Evolutionary conservation across 306 rosid species (phyloP).

Genomic region (Citrullus amarus): DNA sequence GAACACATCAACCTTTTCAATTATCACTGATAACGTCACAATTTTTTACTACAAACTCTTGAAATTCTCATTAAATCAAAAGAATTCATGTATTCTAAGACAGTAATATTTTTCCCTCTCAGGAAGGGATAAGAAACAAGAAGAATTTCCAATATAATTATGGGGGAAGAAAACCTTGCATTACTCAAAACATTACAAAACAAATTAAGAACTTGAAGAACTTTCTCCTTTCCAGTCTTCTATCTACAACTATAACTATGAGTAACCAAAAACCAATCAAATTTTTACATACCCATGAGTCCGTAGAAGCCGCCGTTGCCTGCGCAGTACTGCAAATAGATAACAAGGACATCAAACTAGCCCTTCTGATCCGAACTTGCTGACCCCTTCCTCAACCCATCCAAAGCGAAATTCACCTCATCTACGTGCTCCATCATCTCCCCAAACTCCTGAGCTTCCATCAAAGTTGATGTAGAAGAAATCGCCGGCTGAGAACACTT

Average conservation of each 20-base stretch:
- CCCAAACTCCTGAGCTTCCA: constrained; percentile 99
- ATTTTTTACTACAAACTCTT: background rate
- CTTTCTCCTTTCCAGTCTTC: background rate
- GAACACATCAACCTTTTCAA: background rate
- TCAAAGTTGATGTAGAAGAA: constrained; percentile 72
- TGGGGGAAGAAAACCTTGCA: background rate
- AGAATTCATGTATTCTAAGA: background rate
- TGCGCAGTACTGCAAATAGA: constrained; percentile 68
- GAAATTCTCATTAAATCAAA: background rate
- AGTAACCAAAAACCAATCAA: constrained; percentile 6
- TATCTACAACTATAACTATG: background rate
- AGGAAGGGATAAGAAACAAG: background rate
- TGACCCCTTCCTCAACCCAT: constrained; percentile 80
- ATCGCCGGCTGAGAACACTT: constrained; percentile 22
- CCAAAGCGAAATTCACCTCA: constrained; percentile 91
- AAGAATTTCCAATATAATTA: background rate
- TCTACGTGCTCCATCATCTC: constrained; percentile 99
- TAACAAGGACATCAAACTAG: constrained; percentile 69
- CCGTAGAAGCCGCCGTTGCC: constrained; percentile 73
- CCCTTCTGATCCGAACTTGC: constrained; percentile 88
- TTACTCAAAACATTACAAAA: background rate
- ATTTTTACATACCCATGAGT: constrained; percentile 64
- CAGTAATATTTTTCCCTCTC: background rate
- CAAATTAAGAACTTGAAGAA: background rate
- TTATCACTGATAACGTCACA: background rate